A percentile compares a stretch with the other conserved stretches of the same genome.
Conservation (phyloP, 306 rosid genomes). For the Myrica gale region DNA sequence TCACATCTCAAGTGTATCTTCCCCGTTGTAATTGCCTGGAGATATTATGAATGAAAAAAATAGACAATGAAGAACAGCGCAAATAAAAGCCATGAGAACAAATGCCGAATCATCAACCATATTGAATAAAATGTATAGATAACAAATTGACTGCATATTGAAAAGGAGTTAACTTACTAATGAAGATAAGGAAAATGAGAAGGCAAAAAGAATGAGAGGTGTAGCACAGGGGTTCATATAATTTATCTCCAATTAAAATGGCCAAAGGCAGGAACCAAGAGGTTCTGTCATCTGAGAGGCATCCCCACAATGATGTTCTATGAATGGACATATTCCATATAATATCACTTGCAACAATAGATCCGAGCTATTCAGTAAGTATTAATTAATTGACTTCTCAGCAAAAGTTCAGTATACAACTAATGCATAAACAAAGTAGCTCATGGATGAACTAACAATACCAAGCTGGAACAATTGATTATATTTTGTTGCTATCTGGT, state of each 20-base stretch:
- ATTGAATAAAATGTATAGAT: background rate
- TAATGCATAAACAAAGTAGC: background rate
- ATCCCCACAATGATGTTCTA: background rate
- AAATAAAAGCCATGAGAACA: conserved; percentile 5
- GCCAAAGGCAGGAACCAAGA: background rate
- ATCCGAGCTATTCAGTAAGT: background rate
- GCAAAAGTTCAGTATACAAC: background rate
- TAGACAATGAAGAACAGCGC: conserved; percentile 2
- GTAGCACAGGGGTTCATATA: background rate
- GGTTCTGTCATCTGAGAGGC: background rate
- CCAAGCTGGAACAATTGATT: background rate
- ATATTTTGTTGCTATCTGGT: background rate
- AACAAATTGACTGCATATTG: background rate
- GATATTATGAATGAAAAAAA: background rate
- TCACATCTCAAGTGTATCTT: conserved; percentile 49
- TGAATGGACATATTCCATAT: background rate
- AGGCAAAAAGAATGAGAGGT: background rate
- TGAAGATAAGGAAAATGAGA: background rate
- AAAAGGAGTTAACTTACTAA: background rate
- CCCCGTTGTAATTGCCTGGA: conserved; percentile 49
- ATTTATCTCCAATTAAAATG: background rate
- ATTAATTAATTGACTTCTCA: background rate
- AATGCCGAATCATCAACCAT: background rate
- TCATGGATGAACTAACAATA: background rate
- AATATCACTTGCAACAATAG: background rate